Evolutionary conservation across 129 eudicot genomes (phyloP), one percentile per base, ranked within the genome.

Genomic region (Flaveria bidentis): DNA sequence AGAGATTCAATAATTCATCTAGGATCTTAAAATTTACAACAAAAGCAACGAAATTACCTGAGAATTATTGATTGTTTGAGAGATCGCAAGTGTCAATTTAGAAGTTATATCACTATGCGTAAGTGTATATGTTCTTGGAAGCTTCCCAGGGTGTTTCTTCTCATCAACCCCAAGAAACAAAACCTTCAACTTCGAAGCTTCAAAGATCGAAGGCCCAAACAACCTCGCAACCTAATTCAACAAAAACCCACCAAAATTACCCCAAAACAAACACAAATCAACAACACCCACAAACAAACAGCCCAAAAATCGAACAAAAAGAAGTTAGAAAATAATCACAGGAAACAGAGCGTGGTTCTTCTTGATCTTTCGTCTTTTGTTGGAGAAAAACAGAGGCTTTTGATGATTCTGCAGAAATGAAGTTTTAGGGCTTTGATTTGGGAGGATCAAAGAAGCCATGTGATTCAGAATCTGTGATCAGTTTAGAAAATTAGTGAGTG

Each of bases 161-260:
- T 92, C 96, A 84, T 92, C 97, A 26, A 84, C 91, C 46, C 97
- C 97, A 6, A 92, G 72, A 72, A 89, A 89, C 75, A 89, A 80
- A 75, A 92, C 96, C 83, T 92, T 89, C 62, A 92, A 67, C 69
- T 92, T 92, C 36, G 97, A 92, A 72, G 96, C 96, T 77, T 92
- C 97, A 84, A 92, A 92, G 66, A 87, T 89, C 41, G 97, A 88
- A 33, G 96, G 96, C 84, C 97, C 97, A 82, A 92, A 92, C 67
- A 92, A 83, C 67, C 97, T 89, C 11, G 96, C 96, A 72, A 89
- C 93, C 97, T 92, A 82, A 69, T 74, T 63, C 3, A 52, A 51
- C 53, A 20, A 16, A 81, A 55, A 69, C 47, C 72, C 76, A 78
- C 23, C 64, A 30, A 69, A 61, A 50, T 74, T 36, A 73, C 41